A percentile compares a stretch with the other conserved stretches of the same genome.
Evolutionary conservation across 768 basidiomycete species (phyloP).

Genomic region (Cytidiella melzeri): DNA sequence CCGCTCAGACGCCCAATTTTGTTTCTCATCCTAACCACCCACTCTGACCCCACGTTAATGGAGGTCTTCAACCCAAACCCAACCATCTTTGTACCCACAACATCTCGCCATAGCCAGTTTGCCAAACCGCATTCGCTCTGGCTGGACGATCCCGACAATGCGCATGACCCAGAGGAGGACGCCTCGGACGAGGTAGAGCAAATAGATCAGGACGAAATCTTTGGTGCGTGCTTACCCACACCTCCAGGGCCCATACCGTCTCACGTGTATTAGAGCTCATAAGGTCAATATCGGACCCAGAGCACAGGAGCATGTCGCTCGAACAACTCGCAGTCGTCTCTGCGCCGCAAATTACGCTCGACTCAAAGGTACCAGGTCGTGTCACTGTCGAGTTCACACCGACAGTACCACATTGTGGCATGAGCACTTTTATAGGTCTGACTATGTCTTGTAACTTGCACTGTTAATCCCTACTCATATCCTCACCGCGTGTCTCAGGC

Average conservation of each 20-base stretch:
- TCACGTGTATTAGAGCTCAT: constrained; percentile 64
- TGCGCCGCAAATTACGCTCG: constrained; percentile 68
- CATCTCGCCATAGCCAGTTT: constrained; percentile 35
- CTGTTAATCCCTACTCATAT: too few species aligned
- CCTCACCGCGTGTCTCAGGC: too few species aligned
- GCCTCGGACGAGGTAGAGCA: constrained; percentile 42
- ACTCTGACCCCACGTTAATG: constrained; percentile 11
- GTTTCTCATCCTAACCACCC: background rate
- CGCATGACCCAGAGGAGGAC: constrained; percentile 3
- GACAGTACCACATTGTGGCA: constrained; percentile 95
- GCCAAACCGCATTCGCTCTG: constrained; percentile 51
- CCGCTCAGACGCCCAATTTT: background rate
- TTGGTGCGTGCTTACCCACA: constrained; percentile 46
- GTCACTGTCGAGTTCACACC: constrained; percentile 92
- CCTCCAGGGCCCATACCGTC: background rate
- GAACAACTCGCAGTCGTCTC: constrained; percentile 97
- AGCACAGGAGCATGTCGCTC: constrained; percentile 84
- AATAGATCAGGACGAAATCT: constrained; percentile 92
- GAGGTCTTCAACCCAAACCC: constrained; percentile 90
- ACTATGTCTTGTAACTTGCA: constrained; percentile 10
- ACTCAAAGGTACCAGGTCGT: constrained; percentile 43
- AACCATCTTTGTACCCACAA: constrained; percentile 58
- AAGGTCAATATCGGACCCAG: constrained; percentile 88
- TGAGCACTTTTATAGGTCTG: constrained; percentile 93
- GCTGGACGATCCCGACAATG: constrained; percentile 26